Evolutionary conservation across 805 yeast species (phyloP).

Genomic region (Hanseniaspora clermontiae): DNA sequence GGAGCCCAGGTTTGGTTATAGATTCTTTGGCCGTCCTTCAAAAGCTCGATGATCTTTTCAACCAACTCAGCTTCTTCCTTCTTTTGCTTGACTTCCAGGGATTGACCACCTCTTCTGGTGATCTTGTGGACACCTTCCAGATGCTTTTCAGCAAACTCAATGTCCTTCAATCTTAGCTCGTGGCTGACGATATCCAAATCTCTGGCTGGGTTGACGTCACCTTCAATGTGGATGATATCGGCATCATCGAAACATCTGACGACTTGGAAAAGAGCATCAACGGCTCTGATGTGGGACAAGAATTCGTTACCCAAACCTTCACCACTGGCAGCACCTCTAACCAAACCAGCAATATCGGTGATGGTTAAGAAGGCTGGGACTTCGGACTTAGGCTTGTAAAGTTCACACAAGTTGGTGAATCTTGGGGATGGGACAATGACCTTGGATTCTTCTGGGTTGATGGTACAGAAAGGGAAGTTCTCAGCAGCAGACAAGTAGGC

Average conservation of each 20-base stretch:
- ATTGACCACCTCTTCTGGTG: slow-evolving; percentile 78
- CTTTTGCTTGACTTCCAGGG: slow-evolving; percentile 76
- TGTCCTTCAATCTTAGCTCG: slow-evolving; percentile 91
- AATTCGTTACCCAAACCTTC: slow-evolving; percentile 97
- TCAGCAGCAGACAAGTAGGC: slow-evolving; percentile 62
- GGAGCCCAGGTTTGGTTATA: slow-evolving; percentile 78
- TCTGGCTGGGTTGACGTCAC: slow-evolving; percentile 89
- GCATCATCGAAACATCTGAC: slow-evolving; percentile 97
- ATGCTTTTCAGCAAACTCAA: slow-evolving; percentile 82
- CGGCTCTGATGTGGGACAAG: slow-evolving; percentile 91
- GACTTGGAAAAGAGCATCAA: slow-evolving; percentile 94
- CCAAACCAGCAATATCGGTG: slow-evolving; percentile 94
- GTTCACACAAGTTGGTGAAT: slow-evolving; percentile 59
- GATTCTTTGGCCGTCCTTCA: slow-evolving; percentile 78
- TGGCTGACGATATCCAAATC: slow-evolving; percentile 84
- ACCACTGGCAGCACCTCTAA: slow-evolving; percentile 92
- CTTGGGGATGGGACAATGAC: slow-evolving; percentile 86
- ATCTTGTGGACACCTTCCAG: slow-evolving; percentile 65
- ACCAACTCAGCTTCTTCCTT: slow-evolving; percentile 72
- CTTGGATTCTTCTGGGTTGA: slow-evolving; percentile 96
- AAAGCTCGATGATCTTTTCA: slow-evolving; percentile 56
- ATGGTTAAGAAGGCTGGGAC: slow-evolving; percentile 89
- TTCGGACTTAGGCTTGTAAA: slow-evolving; percentile 68
- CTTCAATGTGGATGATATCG: slow-evolving; percentile 92
- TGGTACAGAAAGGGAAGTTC: slow-evolving; percentile 73